These are phyloP conservation scores for Cryptosporidium ubiquitum DNA, from an alignment of 169 alveolate genomes.

Conservation along the genomic window DNA sequence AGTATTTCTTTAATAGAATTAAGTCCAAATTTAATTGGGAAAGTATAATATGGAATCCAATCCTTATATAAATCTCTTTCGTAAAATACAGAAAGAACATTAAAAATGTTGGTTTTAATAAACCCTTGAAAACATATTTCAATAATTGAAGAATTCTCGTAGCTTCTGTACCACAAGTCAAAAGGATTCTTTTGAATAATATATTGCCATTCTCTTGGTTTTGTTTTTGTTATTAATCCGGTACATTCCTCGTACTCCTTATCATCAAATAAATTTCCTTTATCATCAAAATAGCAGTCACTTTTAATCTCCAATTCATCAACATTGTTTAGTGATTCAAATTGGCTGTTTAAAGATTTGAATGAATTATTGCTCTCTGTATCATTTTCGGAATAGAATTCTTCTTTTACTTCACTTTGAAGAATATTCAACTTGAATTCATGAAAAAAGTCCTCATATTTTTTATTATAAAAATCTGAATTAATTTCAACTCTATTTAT, in stretches of 20 bases:
- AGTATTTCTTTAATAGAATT: slow-evolving; percentile 41
- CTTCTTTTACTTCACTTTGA: background rate
- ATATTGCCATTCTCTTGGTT: slow-evolving; percentile 29
- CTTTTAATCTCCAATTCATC: background rate
- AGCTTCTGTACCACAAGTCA: slow-evolving; percentile 55
- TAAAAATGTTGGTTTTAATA: slow-evolving; percentile 47
- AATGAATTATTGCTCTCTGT: slow-evolving; percentile 21
- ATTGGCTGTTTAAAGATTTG: slow-evolving; percentile 1
- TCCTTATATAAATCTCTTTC: slow-evolving; percentile 68
- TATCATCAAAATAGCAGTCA: slow-evolving; percentile 27
- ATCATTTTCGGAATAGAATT: background rate
- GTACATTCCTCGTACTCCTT: slow-evolving; percentile 17
- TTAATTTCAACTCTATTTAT: slow-evolving; percentile 13
- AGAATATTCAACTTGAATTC: background rate
- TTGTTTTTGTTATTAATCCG: slow-evolving; percentile 28
- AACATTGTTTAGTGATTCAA: slow-evolving; percentile 6
- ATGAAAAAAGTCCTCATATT: background rate
- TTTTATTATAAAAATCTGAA: slow-evolving; percentile 11
- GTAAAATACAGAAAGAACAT: slow-evolving; percentile 59
- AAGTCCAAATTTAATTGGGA: slow-evolving; percentile 64
- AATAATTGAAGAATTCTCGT: slow-evolving; percentile 50
- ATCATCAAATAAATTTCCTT: slow-evolving; percentile 25
- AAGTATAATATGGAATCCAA: slow-evolving; percentile 62
- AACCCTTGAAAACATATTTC: slow-evolving; percentile 65
- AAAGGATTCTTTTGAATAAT: slow-evolving; percentile 25